Evolutionary conservation across 2,329 filamentous ascomycete species (phyloP), one percentile per base, ranked within the genome.

Genomic region (Neophaeococcomyces mojaviensis): DNA sequence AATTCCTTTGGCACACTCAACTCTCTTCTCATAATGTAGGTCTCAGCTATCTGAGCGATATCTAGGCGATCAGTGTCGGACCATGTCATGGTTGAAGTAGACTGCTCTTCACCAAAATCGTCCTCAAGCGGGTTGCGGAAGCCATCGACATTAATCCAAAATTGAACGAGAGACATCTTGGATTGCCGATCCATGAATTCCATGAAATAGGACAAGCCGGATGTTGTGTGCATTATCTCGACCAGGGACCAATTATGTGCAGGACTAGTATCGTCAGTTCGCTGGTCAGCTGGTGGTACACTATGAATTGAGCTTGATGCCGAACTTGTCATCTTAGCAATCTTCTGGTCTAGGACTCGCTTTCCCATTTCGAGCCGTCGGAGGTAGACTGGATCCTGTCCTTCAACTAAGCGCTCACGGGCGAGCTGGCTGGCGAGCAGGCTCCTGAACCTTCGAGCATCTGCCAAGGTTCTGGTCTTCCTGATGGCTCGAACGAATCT

Each of bases 181-280:
- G 78, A 76, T 61, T 89, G 85, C 34, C 92, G 82, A 62, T 98
- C 92, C 92, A 98, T 98, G 60, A 88, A 97, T 62, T 98, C 92
- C 92, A 98, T 98, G 68, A 98, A 97, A 62, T 95, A 98, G 2
- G 92, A 97, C 7, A 98, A 73, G 0, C 88, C 90, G 1, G 90
- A 85, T 2, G 92, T 79, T 64, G 94, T 88, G 55, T 89, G 84
- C 48, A 98, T 73, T n/a, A 98, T 74, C 54, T 97, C 88, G 10
- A 82, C 78, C 2, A 97, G 71, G 1, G 86, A 82, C 6, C 84
- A 83, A 56, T 85, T 84, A 53, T 88, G 82, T 32, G 89, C 70
- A 36, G 45, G 49, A 2, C 84, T 84, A n/a, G 76, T 53, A 42
- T 57, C 61, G 30, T 61, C 60, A 24, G 60, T 61, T 30, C 59